A percentile compares a stretch with the other conserved stretches of the same genome.
Conservation (phyloP, 2,329 filamentous ascomycete species). For the Amesomyces nigricolor region DNA sequence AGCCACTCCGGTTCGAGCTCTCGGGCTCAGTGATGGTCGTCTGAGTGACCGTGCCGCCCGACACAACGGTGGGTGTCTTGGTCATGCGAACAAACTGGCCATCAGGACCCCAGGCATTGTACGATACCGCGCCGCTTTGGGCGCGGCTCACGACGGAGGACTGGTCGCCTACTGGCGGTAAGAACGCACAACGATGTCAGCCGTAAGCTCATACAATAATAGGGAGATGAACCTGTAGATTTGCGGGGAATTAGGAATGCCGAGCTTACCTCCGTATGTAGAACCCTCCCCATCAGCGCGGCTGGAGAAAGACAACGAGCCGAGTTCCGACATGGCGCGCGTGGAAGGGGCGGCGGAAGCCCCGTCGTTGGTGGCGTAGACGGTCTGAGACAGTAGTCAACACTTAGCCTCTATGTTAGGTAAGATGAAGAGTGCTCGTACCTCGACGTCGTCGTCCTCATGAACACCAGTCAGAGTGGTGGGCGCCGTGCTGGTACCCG, state of each 20-base stretch:
- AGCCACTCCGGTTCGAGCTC: constrained; percentile 12
- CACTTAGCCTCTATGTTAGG: too few species aligned
- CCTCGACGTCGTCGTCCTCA: neutral
- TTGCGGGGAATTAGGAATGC: neutral
- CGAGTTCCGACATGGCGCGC: neutral
- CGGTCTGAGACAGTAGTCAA: neutral
- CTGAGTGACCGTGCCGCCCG: constrained; percentile 5
- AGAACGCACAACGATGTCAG: neutral
- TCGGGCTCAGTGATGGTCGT: neutral
- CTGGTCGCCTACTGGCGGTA: neutral
- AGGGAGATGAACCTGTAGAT: constrained; percentile 11
- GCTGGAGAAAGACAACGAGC: too few species aligned
- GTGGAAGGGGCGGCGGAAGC: neutral
- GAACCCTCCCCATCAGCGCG: neutral
- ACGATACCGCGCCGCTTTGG: neutral
- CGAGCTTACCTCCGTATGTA: neutral
- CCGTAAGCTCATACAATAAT: neutral
- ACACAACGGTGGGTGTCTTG: constrained; percentile 15
- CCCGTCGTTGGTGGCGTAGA: neutral
- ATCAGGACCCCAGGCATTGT: constrained; percentile 24
- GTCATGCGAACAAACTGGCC: constrained; percentile 17
- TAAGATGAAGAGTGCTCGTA: neutral
- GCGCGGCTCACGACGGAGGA: neutral
- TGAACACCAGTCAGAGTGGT: neutral
- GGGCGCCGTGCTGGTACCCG: neutral